Base-by-base conservation (phyloP, 441 rosid species). In the Adansonia gregorii region DNA sequence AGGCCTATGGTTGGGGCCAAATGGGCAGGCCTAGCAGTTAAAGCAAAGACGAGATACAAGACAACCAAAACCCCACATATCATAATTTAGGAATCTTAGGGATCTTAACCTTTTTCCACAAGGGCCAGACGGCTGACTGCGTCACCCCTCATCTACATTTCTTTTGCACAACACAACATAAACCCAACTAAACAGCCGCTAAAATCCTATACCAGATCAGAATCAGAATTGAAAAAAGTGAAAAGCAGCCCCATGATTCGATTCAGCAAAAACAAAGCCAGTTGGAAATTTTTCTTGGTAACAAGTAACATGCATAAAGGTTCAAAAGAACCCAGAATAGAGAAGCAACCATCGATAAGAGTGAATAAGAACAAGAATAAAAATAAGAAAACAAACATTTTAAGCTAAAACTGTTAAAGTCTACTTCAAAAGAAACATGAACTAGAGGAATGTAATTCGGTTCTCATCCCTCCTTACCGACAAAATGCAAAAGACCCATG, bases 391-490 rank as follows among this genome's bases (percentile, higher is more conserved):
- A 24, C 15, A 5, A 46, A 61, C 3, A 35, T 35, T 35, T 2
- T 35, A 35, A 35, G 39, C 39, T 68, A 72, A 74, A 76, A 71
- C 63, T 52, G 70, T 63, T 54, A 41, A 8, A 58, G 55, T 68
- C 77, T 77, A 59, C 55, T 41, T 77, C 41, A 43, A 67, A 22
- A 71, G 66, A 48, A 74, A 54, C 76, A 78, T 63, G 54, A 27
- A 59, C 19, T 6, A 67, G 84, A 79, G 82, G 85, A 78, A n/a
- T 31, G 73, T 75, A 80, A 24, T 87, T 85, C 89, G 85, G 88
- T 77, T 63, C 59, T 45, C 74, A 31, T 55, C 55, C 79, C 58
- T 78, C 78, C 55, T 75, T 66, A 24, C 63, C 52, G 72, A 77
- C 73, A 68, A 72, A 73, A 82, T 61, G 84, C 80, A 67, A 79